Evolutionary conservation across 495 filamentous ascomycete genomes (phyloP), one percentile per base, ranked within the genome.

Genomic region (Penicillium robsamsonii): DNA sequence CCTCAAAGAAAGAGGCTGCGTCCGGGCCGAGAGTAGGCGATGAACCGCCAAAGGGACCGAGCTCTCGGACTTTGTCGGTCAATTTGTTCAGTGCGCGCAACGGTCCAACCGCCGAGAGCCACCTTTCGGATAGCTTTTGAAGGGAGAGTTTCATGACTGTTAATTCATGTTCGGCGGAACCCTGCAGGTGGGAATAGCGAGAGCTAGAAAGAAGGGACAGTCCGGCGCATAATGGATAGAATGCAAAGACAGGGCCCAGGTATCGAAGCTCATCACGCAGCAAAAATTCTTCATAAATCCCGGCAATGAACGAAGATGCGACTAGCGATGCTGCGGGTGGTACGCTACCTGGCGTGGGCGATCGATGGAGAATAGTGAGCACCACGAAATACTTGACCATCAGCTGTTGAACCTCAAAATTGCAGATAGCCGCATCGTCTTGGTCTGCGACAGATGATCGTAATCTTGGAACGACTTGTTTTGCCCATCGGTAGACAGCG

Each of bases 261-360:
- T 69, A 69, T 24, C 66, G 61, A 22, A 69, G 61, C 18, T 69
- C 66, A 40, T 69, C 64, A 1, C 66, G 63, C 9, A 69, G 55
- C n/a, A 69, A 53, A 31, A 69, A 66, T 33, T 62, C 63, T n/a
- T 69, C 66, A n/a, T 67, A 69, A 9, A 69, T 69, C 4, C 66
- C 66, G 3, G 66, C 66, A 18, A 69, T 66, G 31, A 66, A 69
- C 13, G 66, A 69, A 8, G 66, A 69, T 27, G 66, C 66, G 10
- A 69, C 51, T 1, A 69, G 44, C 11, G 66, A 64, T 13, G 57
- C 63, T 15, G 66, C 58, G 2, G 63, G 66, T 11, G 66, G 66
- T 4, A 61, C 58, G 35, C 63, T 64, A 22, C 57, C 59, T 17
- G 66, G 66, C 3, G 64, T 64, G 7, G 66, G 61, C 4, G 65